phyloP scores from a whole-genome alignment of 148 eudicot species.

The Nepenthes mirabilis region DNA sequence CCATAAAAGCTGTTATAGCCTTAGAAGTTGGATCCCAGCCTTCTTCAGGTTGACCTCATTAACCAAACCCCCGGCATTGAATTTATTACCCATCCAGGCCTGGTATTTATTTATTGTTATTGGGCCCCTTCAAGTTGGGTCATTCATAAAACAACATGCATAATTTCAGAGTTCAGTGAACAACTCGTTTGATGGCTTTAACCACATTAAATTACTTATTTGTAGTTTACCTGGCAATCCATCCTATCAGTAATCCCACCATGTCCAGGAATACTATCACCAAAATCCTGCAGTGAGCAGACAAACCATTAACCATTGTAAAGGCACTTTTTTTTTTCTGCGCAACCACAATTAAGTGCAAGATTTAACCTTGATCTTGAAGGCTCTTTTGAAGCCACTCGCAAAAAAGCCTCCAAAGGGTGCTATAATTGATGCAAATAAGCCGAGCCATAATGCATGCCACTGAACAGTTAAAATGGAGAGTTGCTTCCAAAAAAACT shows the following conservation, averaged over 20 bases:
- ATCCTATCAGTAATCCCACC: slow-evolving; percentile 97
- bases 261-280: slow-evolving; percentile 98
- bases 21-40: no score
- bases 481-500: slow-evolving; percentile 84
- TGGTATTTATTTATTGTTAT: no score
- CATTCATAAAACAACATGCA: no score
- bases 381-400: slow-evolving; percentile 95
- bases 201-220: not conserved
- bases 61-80: no score
- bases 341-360: not conserved
- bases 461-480: slow-evolving; percentile 82
- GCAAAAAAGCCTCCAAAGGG: slow-evolving; percentile 99
- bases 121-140: no score
- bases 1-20: no score
- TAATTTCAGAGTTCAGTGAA: no score
- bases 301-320: not conserved
- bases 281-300: slow-evolving; percentile 60
- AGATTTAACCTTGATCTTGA: slow-evolving; percentile 74
- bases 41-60: no score
- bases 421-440: slow-evolving; percentile 90
- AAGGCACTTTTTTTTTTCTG: not conserved
- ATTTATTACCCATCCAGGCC: no score
- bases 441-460: slow-evolving; percentile 86
- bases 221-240: slow-evolving; percentile 81
- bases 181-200: no score